Percentiles rank a stretch among this genome's conserved stretches.
These are phyloP conservation scores for Barnettozyma salicaria DNA, from an alignment of 805 yeast species.

Conservation along the genomic window DNA sequence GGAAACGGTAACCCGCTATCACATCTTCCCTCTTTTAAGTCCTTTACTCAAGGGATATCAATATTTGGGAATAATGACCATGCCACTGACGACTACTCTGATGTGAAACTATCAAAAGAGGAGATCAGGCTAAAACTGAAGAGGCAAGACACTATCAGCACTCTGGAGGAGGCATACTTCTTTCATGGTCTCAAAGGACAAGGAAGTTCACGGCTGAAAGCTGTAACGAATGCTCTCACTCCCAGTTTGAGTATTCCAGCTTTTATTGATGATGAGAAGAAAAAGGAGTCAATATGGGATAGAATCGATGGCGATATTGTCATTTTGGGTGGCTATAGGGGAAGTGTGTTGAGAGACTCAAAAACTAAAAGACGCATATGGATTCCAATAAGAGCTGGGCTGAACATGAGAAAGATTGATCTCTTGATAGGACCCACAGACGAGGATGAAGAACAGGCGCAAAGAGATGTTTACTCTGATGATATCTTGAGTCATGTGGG, in stretches of 20 bases:
- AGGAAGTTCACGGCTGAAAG: slow-evolving; percentile 63
- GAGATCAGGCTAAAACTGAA: slow-evolving; percentile 30
- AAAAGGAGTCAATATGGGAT: slow-evolving; percentile 42
- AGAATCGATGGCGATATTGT: slow-evolving; percentile 73
- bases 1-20: slow-evolving; percentile 28
- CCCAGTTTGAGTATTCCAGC: slow-evolving; percentile 34
- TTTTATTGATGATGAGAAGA: slow-evolving; percentile 17
- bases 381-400: slow-evolving; percentile 85
- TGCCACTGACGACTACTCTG: slow-evolving; percentile 9
- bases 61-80: slow-evolving; percentile 17
- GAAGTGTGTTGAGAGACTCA: slow-evolving; percentile 65
- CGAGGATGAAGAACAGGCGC: slow-evolving; percentile 59
- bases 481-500: slow-evolving; percentile 80
- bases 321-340: slow-evolving; percentile 84
- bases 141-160: slow-evolving; percentile 52
- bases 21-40: slow-evolving; percentile 20
- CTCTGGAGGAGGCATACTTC: slow-evolving; percentile 56
- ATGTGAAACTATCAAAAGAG: slow-evolving; percentile 10
- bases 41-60: slow-evolving; percentile 16
- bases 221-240: slow-evolving; percentile 57
- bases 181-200: slow-evolving; percentile 48
- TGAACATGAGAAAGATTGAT: slow-evolving; percentile 64
- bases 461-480: slow-evolving; percentile 54
- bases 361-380: slow-evolving; percentile 64
- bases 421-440: slow-evolving; percentile 65